Evolutionary conservation across 2,329 filamentous ascomycete genomes (phyloP), one percentile per base, ranked within the genome.

Genomic region (Chaetomiaceae sp.): DNA sequence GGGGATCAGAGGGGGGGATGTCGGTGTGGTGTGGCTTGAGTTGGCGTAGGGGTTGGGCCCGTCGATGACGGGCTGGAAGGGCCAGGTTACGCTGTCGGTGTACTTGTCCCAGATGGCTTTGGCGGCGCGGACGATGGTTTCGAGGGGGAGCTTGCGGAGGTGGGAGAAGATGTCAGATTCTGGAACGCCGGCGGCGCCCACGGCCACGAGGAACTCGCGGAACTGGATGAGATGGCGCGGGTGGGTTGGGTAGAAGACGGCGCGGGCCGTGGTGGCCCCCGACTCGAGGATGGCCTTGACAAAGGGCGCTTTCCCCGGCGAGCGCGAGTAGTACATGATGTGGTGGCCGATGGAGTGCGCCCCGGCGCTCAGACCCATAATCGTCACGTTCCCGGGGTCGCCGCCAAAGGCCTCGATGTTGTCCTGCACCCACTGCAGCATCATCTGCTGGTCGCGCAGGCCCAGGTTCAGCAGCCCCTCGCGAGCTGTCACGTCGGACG

Each of bases 51-150:
- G 25, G 51, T 62, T 70, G 14, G 66, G 63, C 1, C 78, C 77
- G 62, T 87, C 84, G 53, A 89, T 79, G 33, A 84, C 81, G 7
- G 85, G 85, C 61, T 88, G 86, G 69, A 88, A 89, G 0, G 87
- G 74, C 81, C 81, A 84, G 25, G 74, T 72, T 8, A 82, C 69
- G 7, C 68, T 71, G 3, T 63, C 59, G n/a, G 67, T 65, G 61
- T 77, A 75, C 42, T 65, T 66, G 9, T 66, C 58, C 70, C 73
- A 82, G 27, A 82, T 69, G 6, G 51, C 39, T 43, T 71, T 65
- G 6, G 72, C 74, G 11, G 79, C 79, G 1, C 55, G 48, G 23
- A 72, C 63, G 25, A 81, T 62, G 5, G 59, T 65, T 0, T 59
- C 46, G 2, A 73, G 62, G 3, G 75, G 68, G 7, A 79, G 59